These are phyloP conservation scores for Fusarium caatingaense DNA, from an alignment of 2,329 filamentous ascomycete genomes.

Conservation along the genomic window DNA sequence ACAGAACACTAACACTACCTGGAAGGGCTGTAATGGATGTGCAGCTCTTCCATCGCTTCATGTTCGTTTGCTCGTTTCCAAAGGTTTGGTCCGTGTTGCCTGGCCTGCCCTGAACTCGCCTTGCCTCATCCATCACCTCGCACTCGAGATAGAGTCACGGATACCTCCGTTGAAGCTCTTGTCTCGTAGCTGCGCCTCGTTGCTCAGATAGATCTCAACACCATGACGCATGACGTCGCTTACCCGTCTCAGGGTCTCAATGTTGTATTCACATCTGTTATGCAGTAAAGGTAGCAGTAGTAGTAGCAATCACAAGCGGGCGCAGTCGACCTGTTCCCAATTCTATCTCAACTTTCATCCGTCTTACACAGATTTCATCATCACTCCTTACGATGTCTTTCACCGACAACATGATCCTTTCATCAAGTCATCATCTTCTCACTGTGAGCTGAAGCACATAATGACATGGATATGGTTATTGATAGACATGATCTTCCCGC, in stretches of 20 bases:
- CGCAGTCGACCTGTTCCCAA: conserved; percentile 18
- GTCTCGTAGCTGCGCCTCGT: conserved; percentile 10
- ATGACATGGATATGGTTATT: conserved; percentile 13
- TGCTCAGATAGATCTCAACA: conserved; percentile 8
- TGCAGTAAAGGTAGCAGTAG: not conserved
- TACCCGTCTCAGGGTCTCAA: conserved; percentile 18
- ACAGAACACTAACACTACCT: not conserved
- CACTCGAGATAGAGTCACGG: conserved; percentile 40
- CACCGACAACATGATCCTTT: not conserved
- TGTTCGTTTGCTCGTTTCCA: conserved; percentile 15
- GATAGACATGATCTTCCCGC: conserved; percentile 23
- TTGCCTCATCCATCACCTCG: conserved; percentile 7
- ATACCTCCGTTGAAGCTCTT: conserved; percentile 1
- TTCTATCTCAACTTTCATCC: conserved; percentile 8
- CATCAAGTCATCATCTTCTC: not conserved
- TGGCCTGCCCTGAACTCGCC: conserved; percentile 14
- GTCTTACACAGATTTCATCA: conserved; percentile 21
- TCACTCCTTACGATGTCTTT: not conserved
- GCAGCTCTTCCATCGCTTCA: conserved; percentile 11
- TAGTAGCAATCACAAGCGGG: conserved; percentile 26
- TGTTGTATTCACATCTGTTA: conserved; percentile 23
- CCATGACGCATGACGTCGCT: conserved; percentile 35
- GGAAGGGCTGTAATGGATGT: not conserved
- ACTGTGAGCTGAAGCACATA: not conserved
- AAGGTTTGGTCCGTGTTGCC: conserved; percentile 26